Percentiles rank a stretch among this genome's conserved stretches.
Evolutionary conservation across 148 eudicot species (phyloP).

Genomic region (Chenopodium suecicum): DNA sequence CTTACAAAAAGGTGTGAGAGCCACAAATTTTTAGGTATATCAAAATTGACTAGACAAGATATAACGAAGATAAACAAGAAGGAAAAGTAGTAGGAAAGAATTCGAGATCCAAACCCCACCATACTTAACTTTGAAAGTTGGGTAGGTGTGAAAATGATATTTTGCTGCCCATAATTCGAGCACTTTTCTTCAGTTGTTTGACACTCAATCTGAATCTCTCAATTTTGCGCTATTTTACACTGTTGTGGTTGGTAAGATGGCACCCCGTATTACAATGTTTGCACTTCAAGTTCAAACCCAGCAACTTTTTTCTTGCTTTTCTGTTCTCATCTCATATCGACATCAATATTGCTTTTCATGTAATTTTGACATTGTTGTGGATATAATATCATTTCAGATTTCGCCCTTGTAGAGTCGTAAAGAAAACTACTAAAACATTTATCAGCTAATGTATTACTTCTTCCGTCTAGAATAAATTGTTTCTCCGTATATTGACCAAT

Average conservation of each 20-base stretch:
- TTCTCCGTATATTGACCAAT: too few species aligned
- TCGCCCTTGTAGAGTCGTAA: too few species aligned
- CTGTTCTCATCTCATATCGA: not conserved
- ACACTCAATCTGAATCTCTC: not conserved
- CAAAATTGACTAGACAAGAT: constrained; percentile 3
- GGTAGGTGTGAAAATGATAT: constrained; percentile 14
- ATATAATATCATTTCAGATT: too few species aligned
- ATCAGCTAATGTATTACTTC: too few species aligned
- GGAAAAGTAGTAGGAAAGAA: not conserved
- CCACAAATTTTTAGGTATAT: not conserved
- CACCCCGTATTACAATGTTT: not conserved
- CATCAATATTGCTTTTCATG: too few species aligned
- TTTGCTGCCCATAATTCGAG: not conserved
- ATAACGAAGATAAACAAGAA: not conserved
- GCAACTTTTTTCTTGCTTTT: not conserved
- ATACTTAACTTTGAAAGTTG: not conserved
- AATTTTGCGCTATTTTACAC: not conserved
- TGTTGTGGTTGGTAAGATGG: not conserved
- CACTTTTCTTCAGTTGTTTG: constrained; percentile 4
- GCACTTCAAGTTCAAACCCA: not conserved
- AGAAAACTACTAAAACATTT: too few species aligned
- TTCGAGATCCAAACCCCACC: not conserved
- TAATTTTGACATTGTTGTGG: too few species aligned
- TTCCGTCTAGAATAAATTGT: too few species aligned
- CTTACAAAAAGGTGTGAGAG: not conserved